Conservation (phyloP, 2,329 filamentous ascomycete species). For the Sporothrix pseudoabietina region DNA sequence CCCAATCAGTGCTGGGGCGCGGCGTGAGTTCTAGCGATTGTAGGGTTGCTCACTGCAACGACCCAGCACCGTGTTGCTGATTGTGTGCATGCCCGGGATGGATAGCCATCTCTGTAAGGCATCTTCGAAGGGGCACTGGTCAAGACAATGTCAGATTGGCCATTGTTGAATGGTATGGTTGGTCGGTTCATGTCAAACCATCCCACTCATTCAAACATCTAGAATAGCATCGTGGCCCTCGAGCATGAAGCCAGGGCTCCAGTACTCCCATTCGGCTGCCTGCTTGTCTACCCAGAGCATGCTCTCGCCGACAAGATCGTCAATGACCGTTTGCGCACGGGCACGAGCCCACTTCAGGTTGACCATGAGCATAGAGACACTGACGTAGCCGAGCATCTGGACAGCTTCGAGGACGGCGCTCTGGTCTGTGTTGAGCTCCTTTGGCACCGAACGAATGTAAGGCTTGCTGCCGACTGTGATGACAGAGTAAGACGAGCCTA, state of each 20-base stretch:
- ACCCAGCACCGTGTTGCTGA: neutral
- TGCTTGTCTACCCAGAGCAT: constrained; percentile 94
- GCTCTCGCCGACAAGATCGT: constrained; percentile 84
- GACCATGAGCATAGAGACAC: constrained; percentile 80
- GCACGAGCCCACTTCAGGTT: constrained; percentile 86
- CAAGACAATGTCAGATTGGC: neutral
- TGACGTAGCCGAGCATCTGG: constrained; percentile 87
- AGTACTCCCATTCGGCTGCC: constrained; percentile 85
- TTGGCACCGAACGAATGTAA: constrained; percentile 90
- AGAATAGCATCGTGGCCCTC: constrained; percentile 42
- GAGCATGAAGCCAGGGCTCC: constrained; percentile 77
- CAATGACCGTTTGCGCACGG: constrained; percentile 83
- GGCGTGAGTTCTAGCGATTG: neutral
- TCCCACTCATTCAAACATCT: constrained; percentile 32
- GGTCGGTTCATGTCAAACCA: neutral
- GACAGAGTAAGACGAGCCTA: constrained; percentile 85
- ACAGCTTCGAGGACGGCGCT: constrained; percentile 88
- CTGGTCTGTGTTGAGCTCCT: constrained; percentile 94
- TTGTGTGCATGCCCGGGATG: neutral
- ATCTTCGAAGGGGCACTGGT: neutral
- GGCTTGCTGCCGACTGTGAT: constrained; percentile 79
- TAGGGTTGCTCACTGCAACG: too few species aligned
- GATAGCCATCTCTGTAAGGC: neutral
- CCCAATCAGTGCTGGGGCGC: neutral
- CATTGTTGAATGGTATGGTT: neutral